A percentile compares a stretch with the other conserved stretches of the same genome.
phyloP scores from a whole-genome alignment of 2,329 filamentous ascomycete species.

The Neoascochyta sp. region DNA sequence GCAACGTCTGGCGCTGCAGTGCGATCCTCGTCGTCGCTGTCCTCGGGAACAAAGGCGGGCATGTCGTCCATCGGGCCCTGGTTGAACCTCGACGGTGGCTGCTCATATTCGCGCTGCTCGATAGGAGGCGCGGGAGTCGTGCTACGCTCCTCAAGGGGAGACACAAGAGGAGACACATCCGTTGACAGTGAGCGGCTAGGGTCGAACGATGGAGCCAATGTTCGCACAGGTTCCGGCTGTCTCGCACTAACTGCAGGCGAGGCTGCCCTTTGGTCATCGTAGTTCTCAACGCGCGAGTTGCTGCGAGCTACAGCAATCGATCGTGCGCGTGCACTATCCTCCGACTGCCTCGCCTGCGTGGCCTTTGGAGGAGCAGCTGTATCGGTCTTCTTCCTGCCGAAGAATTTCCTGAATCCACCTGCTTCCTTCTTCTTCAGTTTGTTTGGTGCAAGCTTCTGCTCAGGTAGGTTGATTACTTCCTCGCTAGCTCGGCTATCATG shows the following conservation, averaged over 20 bases:
- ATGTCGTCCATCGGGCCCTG: constrained; percentile 85
- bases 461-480: constrained; percentile 13
- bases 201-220: constrained; percentile 22
- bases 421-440: constrained; percentile 38
- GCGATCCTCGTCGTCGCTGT: constrained; percentile 28
- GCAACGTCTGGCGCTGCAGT: constrained; percentile 19
- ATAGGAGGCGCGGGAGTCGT: too few species aligned
- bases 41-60: constrained; percentile 70
- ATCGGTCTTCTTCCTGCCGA: constrained; percentile 39
- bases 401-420: constrained; percentile 40
- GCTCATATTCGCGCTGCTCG: constrained; percentile 57
- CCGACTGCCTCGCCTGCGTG: constrained; percentile 12
- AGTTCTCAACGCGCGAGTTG: constrained; percentile 22
- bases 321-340: constrained; percentile 16
- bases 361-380: constrained; percentile 10
- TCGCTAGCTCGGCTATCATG: constrained; percentile 16
- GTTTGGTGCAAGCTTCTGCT: constrained; percentile 32
- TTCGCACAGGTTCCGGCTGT: constrained; percentile 16
- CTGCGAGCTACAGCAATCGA: constrained; percentile 22
- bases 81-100: constrained; percentile 69
- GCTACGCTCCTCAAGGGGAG: too few species aligned
- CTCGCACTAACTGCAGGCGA: constrained; percentile 23
- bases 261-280: constrained; percentile 20
- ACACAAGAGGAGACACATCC: too few species aligned
- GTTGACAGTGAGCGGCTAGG: too few species aligned